Evolutionary conservation across 768 basidiomycete species (phyloP).

Genomic region (Hirschioporus abietinus): DNA sequence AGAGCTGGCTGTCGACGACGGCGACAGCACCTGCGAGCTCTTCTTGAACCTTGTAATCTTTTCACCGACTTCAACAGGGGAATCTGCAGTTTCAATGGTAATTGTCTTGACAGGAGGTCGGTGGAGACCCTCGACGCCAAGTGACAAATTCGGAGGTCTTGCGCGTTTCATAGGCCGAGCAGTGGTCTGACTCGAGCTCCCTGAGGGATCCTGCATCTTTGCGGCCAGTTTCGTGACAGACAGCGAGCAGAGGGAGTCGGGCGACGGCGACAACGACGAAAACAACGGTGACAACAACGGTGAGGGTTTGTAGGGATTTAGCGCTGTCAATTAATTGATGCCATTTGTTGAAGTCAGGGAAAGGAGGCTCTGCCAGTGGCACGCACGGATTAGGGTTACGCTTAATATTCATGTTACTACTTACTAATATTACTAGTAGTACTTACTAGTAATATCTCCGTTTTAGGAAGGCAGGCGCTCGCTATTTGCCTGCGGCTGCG

Average conservation of each 20-base stretch:
- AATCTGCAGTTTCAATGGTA: constrained; percentile 29
- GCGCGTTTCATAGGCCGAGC: constrained; percentile 28
- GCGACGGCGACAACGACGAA: not conserved
- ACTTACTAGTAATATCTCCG: not conserved
- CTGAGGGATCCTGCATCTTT: not conserved
- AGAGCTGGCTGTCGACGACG: constrained; percentile 21
- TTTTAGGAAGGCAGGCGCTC: too few relatives aligned
- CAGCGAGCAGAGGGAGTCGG: not conserved
- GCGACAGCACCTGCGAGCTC: constrained; percentile 25
- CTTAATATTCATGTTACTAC: not conserved
- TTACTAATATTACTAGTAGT: too few relatives aligned
- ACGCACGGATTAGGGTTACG: not conserved
- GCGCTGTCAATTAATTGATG: constrained; percentile 1
- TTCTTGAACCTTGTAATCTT: constrained; percentile 25
- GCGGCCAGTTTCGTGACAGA: not conserved
- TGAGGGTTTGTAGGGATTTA: not conserved
- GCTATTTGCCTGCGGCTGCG: too few relatives aligned
- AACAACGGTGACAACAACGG: not conserved
- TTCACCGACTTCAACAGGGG: constrained; percentile 32
- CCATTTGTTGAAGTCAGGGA: not conserved
- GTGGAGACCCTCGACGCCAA: constrained; percentile 21
- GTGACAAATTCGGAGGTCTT: constrained; percentile 49
- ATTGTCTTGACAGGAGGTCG: constrained; percentile 20
- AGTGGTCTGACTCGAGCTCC: not conserved
- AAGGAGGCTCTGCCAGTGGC: not conserved